Evolutionary conservation across 2,329 filamentous ascomycete genomes (phyloP), one percentile per base, ranked within the genome.

Genomic region (Pyricularia sp.): DNA sequence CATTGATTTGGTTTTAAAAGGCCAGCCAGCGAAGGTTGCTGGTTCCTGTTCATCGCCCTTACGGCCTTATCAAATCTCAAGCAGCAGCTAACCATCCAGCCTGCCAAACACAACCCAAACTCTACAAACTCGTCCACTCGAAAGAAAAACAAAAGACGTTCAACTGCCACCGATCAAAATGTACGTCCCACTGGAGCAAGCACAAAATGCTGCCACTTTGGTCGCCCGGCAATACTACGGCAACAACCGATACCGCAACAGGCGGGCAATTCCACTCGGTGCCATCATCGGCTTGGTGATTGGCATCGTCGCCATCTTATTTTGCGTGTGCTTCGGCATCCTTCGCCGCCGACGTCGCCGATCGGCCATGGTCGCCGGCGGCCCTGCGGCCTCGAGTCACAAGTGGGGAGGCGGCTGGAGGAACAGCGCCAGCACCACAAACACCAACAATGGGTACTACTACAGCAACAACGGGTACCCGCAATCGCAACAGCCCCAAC

Each of bases 321-420:
- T 65, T 23, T 6, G 9, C 5, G 26, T 36, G 20, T 65, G n/a
- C 64, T 1, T 65, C 20, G 5, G 23, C 25, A 20, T 23, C 31
- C 31, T 23, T n/a, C 64, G 64, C n/a, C 31, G 64, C n/a, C 64
- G 64, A 12, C 17, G 30, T 28, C 28, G 64, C n/a, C 17, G 64
- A 25, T 25, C n/a, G 3, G 31, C 64, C 31, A 42, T 42, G 64
- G 64, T 42, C 26, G 64, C 64, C 64, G 31, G 64, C 31, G 31
- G 64, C 14, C 1, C 17, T n/a, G 25, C 64, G 31, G 64, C 31
- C 31, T 31, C 64, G 64, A 26, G n/a, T 6, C 64, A 65, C 64
- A 65, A 65, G 11, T 65, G 64, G 64, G 64, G 64, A 65, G 64
- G 64, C 17, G 64, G 64, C 31, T 65, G 64, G 64, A 7, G 42